Conservation (phyloP, 129 eudicot genomes). For the Flaveria sonorensis region DNA sequence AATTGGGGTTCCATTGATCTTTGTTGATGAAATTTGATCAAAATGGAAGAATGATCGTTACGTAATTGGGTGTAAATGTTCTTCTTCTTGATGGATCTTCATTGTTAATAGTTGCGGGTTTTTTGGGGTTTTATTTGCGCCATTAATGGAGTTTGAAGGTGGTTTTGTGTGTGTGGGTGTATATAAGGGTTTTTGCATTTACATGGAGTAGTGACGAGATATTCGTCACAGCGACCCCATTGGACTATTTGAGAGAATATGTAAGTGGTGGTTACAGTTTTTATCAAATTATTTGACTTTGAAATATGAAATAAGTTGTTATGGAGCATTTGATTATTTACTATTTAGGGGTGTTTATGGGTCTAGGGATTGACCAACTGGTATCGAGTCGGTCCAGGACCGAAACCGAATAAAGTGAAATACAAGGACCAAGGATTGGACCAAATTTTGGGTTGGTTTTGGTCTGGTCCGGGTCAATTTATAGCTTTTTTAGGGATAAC, state of each 20-base stretch:
- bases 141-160: conserved; percentile 26
- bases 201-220: conserved; percentile 25
- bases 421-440: too few relatives aligned
- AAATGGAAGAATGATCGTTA: background rate
- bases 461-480: too few relatives aligned
- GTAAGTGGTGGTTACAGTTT: background rate
- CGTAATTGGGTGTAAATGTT: background rate
- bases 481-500: too few relatives aligned
- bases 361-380: too few relatives aligned
- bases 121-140: background rate
- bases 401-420: too few relatives aligned
- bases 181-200: background rate
- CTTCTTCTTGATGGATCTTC: background rate
- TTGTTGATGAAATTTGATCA: background rate
- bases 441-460: too few relatives aligned
- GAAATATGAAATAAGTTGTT: background rate
- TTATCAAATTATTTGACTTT: background rate
- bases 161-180: background rate
- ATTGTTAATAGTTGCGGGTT: background rate
- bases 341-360: too few relatives aligned
- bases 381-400: too few relatives aligned
- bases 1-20: conserved; percentile 51
- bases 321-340: too few relatives aligned
- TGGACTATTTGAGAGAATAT: conserved; percentile 12
- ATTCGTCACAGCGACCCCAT: conserved; percentile 25